A percentile compares a stretch with the other conserved stretches of the same genome.
phyloP scores from a whole-genome alignment of 805 yeast genomes.

The Blastobotrys robertii region DNA sequence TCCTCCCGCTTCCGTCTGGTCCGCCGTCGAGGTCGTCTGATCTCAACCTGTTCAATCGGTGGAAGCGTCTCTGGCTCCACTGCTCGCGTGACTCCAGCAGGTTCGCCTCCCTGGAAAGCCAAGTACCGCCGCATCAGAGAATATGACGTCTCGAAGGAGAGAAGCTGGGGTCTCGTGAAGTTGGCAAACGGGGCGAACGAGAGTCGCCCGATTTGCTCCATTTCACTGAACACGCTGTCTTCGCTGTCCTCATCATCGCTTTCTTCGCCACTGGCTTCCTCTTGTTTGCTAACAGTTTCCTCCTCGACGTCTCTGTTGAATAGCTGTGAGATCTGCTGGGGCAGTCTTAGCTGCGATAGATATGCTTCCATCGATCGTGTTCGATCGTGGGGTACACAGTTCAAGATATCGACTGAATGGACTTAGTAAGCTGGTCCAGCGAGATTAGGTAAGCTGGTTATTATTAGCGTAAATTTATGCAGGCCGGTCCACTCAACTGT shows the following conservation, averaged over 20 bases:
- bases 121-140: neutral
- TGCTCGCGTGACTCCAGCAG: slow-evolving; percentile 44
- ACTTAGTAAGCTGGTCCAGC: too few relatives aligned
- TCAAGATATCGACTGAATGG: too few relatives aligned
- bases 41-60: slow-evolving; percentile 41
- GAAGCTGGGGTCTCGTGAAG: slow-evolving; percentile 5
- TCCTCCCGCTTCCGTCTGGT: slow-evolving; percentile 7
- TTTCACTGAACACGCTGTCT: slow-evolving; percentile 34
- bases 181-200: slow-evolving; percentile 4
- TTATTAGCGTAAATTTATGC: too few relatives aligned
- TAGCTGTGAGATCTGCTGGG: too few relatives aligned
- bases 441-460: too few relatives aligned
- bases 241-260: slow-evolving; percentile 26
- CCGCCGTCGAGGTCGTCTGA: slow-evolving; percentile 28
- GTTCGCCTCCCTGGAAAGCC: slow-evolving; percentile 34
- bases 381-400: too few relatives aligned
- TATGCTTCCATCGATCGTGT: too few relatives aligned
- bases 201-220: slow-evolving; percentile 17
- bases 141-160: neutral
- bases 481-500: too few relatives aligned
- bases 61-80: slow-evolving; percentile 40
- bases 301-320: too few relatives aligned
- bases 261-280: slow-evolving; percentile 16
- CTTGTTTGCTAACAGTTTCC: neutral
- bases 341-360: too few relatives aligned